Base-by-base conservation (phyloP, 176 grass and related monocot species). In the Panicum miliaceum region DNA sequence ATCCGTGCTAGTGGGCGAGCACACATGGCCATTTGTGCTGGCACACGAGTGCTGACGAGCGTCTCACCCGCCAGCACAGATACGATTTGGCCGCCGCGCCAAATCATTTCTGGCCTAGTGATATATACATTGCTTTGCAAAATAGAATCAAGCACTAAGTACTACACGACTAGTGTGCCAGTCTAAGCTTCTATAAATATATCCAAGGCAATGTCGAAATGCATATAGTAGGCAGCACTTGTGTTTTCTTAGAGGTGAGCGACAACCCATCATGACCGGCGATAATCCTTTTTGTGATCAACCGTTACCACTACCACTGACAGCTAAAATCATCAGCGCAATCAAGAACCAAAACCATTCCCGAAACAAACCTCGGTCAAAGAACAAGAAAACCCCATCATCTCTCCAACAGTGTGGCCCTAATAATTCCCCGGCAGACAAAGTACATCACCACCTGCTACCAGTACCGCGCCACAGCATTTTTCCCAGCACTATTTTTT, bases 361-460 rank as follows among this genome's bases (percentile, higher is more conserved):
- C 67, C 81, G 13, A n/a, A n/a, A n/a, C n/a, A n/a, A 80, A 80
- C 22, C 29, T 45, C 50, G 19, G 79, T 86, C 79, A 86, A 86
- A 86, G 84, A 64, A 60, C 29, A 41, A 59, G 64, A 74, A 89
- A 79, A 65, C 64, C 79, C 35, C 78, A 74, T 83, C 51, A 90
- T 83, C 29, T 51, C 73, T 71, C 58, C 50, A 42, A 73, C 79
- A 78, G 66, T 59, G 66, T 51, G 74, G 14, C 11, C 22, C 58
- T 86, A 65, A 90, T 86, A 73, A 73, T 86, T 79, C 61, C 38
- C 26, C 12, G 22, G 29, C 88, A 83, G 88, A 83, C 73, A 74
- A 90, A 90, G 84, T 90, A 90, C 88, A 82, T 38, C 41, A 42
- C 72, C 72, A 54, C 78, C 78, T 82, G 64, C 83, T 71, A 11